A percentile compares a stretch with the other conserved stretches of the same genome.
phyloP scores from a whole-genome alignment of 2,329 filamentous ascomycete genomes.

The Leptographium galeiforme region DNA sequence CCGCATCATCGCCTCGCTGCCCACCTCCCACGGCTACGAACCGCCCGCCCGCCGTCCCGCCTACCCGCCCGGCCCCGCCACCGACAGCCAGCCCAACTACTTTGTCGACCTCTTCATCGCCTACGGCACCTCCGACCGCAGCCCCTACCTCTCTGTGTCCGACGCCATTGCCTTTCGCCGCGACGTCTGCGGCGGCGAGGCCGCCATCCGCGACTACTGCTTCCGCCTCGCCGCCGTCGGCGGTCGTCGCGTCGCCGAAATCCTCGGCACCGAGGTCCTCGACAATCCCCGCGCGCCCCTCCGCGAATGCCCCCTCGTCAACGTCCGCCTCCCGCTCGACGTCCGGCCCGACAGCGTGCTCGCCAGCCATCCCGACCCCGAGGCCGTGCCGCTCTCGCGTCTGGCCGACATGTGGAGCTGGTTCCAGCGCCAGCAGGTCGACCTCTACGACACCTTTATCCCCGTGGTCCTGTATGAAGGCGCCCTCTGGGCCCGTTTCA shows the following conservation, averaged over 20 bases:
- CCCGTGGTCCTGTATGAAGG: constrained; percentile 40
- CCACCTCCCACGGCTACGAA: constrained; percentile 54
- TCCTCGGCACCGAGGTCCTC: constrained; percentile 50
- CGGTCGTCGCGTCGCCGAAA: constrained; percentile 38
- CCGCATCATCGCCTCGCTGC: constrained; percentile 51
- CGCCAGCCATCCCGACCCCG: not conserved
- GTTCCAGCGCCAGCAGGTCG: constrained; percentile 23
- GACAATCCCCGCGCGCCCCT: constrained; percentile 37
- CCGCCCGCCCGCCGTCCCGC: not conserved
- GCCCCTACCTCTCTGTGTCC: constrained; percentile 48
- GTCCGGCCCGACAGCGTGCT: constrained; percentile 5
- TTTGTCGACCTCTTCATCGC: constrained; percentile 54
- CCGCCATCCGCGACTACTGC: constrained; percentile 45
- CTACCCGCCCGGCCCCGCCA: constrained; percentile 1
- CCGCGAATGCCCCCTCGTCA: constrained; percentile 45
- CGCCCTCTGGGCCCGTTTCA: constrained; percentile 48
- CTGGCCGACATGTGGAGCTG: constrained; percentile 21
- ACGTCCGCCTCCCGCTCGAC: constrained; percentile 44
- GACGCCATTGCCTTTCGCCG: constrained; percentile 49
- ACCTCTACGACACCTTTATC: constrained; percentile 42
- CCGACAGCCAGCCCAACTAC: constrained; percentile 24
- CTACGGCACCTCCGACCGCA: constrained; percentile 51
- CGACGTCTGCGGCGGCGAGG: constrained; percentile 50
- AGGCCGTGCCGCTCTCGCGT: constrained; percentile 8
- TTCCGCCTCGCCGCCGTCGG: constrained; percentile 39